Evolutionary conservation across 1,284 basidiomycete species (phyloP).

Genomic region (Xerocomus nothofagi): DNA sequence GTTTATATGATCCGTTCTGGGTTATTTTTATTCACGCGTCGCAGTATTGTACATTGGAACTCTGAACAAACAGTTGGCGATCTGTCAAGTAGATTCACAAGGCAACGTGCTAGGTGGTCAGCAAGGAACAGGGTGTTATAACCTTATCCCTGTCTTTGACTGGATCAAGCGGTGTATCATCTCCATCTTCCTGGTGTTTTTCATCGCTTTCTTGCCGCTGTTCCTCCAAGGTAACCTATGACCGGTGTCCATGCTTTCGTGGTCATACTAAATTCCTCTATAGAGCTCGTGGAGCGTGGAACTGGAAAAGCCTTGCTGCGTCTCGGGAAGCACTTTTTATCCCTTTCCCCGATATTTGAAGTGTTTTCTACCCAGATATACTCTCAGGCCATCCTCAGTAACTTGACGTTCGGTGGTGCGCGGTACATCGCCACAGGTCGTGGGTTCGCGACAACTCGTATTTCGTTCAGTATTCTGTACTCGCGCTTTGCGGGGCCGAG

Average conservation of each 20-base stretch:
- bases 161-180: constrained; percentile 96
- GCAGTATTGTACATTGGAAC: constrained; percentile 90
- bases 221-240: constrained; percentile 84
- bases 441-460: constrained; percentile 94
- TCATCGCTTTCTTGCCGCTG: constrained; percentile 92
- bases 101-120: constrained; percentile 82
- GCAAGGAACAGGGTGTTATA: constrained; percentile 78
- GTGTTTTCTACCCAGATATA: constrained; percentile 98
- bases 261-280: neutral
- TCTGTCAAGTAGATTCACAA: constrained; percentile 81
- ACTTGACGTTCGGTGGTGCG: constrained; percentile 93
- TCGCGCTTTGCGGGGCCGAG: constrained; percentile 98
- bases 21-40: constrained; percentile 17
- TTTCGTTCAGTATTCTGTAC: constrained; percentile 93
- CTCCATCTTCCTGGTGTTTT: constrained; percentile 96
- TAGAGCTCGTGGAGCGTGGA: constrained; percentile 92
- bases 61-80: constrained; percentile 85
- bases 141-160: constrained; percentile 90
- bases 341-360: constrained; percentile 93
- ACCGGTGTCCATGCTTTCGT: neutral
- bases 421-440: constrained; percentile 97
- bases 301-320: constrained; percentile 92
- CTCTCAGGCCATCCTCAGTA: constrained; percentile 92
- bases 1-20: neutral
- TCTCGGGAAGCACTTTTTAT: constrained; percentile 92